These are phyloP conservation scores for Stagonosporopsis cucurbitacearum DNA, from an alignment of 2,329 filamentous ascomycete genomes.

Conservation along the genomic window DNA sequence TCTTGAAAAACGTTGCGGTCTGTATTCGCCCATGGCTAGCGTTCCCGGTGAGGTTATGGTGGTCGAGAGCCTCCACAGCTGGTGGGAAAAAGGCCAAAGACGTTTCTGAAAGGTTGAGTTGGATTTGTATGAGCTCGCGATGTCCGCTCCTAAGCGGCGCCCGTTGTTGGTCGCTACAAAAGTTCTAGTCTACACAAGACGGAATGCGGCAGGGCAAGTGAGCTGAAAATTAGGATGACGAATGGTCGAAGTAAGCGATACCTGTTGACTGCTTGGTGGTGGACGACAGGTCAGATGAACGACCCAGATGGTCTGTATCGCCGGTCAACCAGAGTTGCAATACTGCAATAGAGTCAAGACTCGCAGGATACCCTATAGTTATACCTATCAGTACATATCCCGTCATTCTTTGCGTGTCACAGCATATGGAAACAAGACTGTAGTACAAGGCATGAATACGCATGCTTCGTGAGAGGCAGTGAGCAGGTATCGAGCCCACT, in stretches of 20 bases:
- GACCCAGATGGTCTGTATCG: neutral
- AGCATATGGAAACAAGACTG: constrained; percentile 34
- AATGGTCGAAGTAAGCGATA: neutral
- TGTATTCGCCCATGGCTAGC: constrained; percentile 2
- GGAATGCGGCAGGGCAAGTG: neutral
- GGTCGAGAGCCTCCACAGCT: neutral
- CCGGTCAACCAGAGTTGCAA: constrained; percentile 5
- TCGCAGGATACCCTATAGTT: constrained; percentile 31
- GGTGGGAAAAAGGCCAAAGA: neutral
- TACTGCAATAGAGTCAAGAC: constrained; percentile 18
- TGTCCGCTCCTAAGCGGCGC: no score
- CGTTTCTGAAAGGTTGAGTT: neutral
- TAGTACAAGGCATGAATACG: constrained; percentile 41
- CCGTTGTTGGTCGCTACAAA: neutral
- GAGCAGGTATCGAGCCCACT: constrained; percentile 28
- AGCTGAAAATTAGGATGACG: neutral
- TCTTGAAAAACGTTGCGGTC: neutral
- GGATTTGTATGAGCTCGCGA: neutral
- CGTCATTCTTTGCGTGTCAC: constrained; percentile 41
- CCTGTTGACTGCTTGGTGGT: neutral
- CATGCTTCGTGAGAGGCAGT: constrained; percentile 33
- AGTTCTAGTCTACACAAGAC: neutral
- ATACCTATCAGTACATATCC: constrained; percentile 41
- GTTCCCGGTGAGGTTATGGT: neutral
- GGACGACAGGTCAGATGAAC: neutral